phyloP scores from a whole-genome alignment of 106 monocot genomes.

The Xerophyta viscosa region DNA sequence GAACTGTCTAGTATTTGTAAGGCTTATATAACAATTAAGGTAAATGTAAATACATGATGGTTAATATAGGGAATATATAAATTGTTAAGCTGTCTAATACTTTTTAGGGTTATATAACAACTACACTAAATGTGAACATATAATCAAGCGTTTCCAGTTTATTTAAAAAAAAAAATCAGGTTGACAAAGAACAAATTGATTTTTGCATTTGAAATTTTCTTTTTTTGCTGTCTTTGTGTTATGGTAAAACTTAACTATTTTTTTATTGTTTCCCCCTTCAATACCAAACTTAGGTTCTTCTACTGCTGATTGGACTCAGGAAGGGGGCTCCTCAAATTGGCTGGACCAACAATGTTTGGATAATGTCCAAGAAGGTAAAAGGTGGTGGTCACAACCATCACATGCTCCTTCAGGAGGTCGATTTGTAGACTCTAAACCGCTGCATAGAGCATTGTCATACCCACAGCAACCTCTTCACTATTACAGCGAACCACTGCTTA shows the following conservation, averaged over 20 bases:
- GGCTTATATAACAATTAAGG: no score
- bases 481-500: constrained; percentile 11
- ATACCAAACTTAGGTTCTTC: constrained; percentile 25
- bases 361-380: constrained; percentile 26
- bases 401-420: constrained; percentile 13
- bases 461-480: constrained; percentile 27
- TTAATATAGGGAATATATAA: no score
- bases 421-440: constrained; percentile 19
- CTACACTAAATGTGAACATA: no score
- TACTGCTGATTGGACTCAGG: constrained; percentile 36
- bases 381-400: constrained; percentile 31
- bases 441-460: constrained; percentile 30
- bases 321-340: constrained; percentile 21
- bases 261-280: background rate
- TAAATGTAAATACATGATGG: no score
- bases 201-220: background rate
- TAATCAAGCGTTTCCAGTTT: no score
- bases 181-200: no score
- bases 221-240: background rate
- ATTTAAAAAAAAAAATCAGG: no score
- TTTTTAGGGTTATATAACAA: no score
- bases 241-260: background rate
- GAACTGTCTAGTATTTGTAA: no score
- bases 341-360: constrained; percentile 24
- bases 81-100: no score